Evolutionary conservation across 1,139 yeast genomes (phyloP).

Genomic region (Suhomyces coccinellae): DNA sequence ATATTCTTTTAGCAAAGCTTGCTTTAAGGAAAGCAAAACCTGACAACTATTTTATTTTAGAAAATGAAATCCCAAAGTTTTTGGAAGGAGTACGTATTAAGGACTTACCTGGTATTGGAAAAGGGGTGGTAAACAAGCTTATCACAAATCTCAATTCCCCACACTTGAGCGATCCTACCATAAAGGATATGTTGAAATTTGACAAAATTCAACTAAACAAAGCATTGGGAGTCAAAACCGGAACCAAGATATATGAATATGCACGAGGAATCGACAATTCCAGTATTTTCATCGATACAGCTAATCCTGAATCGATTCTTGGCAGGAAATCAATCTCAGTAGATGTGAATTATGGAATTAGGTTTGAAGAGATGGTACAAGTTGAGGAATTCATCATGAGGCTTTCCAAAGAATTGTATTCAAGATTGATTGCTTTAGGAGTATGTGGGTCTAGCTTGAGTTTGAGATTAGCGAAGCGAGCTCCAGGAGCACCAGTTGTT

Average conservation of each 20-base stretch:
- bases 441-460: conserved; percentile 59
- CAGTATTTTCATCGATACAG: conserved; percentile 48
- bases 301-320: conserved; percentile 43
- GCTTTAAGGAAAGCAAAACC: conserved; percentile 81
- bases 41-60: conserved; percentile 52
- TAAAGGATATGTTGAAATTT: conserved; percentile 38
- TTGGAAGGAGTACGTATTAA: conserved; percentile 47
- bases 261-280: conserved; percentile 70
- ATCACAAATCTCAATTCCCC: conserved; percentile 16
- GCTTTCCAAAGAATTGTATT: conserved; percentile 59
- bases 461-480: conserved; percentile 64
- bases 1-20: conserved; percentile 77
- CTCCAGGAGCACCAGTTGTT: conserved; percentile 63
- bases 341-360: conserved; percentile 88
- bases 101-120: conserved; percentile 87
- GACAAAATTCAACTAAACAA: conserved; percentile 37
- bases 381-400: conserved; percentile 62
- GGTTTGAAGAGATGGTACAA: conserved; percentile 62
- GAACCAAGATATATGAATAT: conserved; percentile 58
- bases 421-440: conserved; percentile 49
- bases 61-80: conserved; percentile 33
- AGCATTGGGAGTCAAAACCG: conserved; percentile 69
- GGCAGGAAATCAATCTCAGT: conserved; percentile 78
- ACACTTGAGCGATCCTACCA: conserved; percentile 17
- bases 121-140: conserved; percentile 49